These are phyloP conservation scores for Apiospora koreana DNA, from an alignment of 2,329 filamentous ascomycete species.

Conservation along the genomic window DNA sequence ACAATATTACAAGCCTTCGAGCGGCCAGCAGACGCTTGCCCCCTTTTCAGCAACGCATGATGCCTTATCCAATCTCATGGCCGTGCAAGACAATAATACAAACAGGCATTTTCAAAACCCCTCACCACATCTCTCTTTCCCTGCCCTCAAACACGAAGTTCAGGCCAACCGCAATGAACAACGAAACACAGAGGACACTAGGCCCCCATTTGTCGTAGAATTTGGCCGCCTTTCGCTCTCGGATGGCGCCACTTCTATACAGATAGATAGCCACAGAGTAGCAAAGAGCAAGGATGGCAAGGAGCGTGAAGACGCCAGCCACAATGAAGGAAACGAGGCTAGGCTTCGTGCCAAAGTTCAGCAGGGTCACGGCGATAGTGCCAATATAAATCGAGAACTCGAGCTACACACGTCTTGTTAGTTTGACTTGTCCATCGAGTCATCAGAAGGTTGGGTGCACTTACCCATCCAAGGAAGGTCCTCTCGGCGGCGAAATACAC, in stretches of 20 bases:
- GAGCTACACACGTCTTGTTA: conserved; percentile 54
- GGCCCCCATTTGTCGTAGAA: conserved; percentile 93
- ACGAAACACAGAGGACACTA: conserved; percentile 69
- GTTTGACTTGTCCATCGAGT: not conserved
- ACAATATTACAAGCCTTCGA: not conserved
- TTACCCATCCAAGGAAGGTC: conserved; percentile 91
- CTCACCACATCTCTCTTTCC: conserved; percentile 56
- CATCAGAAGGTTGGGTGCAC: conserved; percentile 29
- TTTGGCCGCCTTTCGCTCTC: conserved; percentile 77
- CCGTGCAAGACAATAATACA: not conserved
- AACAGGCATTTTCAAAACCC: not conserved
- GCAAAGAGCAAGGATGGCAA: conserved; percentile 75
- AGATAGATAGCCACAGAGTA: conserved; percentile 86
- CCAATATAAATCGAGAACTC: conserved; percentile 96
- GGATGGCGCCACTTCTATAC: conserved; percentile 84
- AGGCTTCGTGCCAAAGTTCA: conserved; percentile 73
- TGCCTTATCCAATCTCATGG: conserved; percentile 2
- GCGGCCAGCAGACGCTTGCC: not conserved
- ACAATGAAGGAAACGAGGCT: conserved; percentile 64
- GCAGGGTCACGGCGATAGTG: conserved; percentile 78
- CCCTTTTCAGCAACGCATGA: not conserved
- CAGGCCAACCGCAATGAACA: conserved; percentile 73
- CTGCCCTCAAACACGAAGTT: conserved; percentile 82
- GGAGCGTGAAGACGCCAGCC: conserved; percentile 76
- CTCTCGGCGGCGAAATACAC: conserved; percentile 96